Conservation (phyloP, 192 early-diverging fungal species). For the Pilobolus umbonatus region DNA sequence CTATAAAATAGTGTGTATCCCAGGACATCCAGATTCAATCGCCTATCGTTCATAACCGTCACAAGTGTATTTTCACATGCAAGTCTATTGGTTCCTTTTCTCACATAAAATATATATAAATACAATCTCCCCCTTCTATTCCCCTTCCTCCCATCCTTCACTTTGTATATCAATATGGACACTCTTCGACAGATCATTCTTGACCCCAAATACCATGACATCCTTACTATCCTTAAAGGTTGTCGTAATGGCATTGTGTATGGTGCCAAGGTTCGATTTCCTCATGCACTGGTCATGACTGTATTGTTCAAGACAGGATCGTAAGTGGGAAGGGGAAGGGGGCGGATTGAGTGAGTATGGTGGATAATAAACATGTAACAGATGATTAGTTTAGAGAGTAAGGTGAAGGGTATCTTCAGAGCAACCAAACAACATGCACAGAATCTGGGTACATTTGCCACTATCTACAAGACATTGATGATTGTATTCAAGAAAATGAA, state of each 20-base stretch:
- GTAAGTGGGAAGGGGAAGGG: slow-evolving; percentile 23
- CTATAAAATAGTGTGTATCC: no score
- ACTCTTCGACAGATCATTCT: slow-evolving; percentile 47
- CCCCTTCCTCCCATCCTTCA: background rate
- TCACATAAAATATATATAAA: no score
- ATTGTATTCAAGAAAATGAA: slow-evolving; percentile 66
- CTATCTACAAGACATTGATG: slow-evolving; percentile 92
- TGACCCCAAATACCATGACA: slow-evolving; percentile 73
- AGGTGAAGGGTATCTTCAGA: slow-evolving; percentile 68
- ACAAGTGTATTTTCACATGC: background rate
- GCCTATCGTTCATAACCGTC: background rate
- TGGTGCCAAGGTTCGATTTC: slow-evolving; percentile 92
- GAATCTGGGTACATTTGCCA: slow-evolving; percentile 88
- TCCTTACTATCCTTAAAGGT: slow-evolving; percentile 83
- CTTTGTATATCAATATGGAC: slow-evolving; percentile 30
- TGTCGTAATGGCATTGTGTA: slow-evolving; percentile 95
- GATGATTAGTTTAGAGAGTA: slow-evolving; percentile 62
- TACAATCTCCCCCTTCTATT: slow-evolving; percentile 3
- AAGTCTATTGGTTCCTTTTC: no score
- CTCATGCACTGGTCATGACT: slow-evolving; percentile 97
- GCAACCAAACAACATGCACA: slow-evolving; percentile 86
- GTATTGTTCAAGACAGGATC: slow-evolving; percentile 80
- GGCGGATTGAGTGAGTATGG: background rate
- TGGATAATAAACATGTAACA: background rate
- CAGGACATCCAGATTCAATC: background rate